Evolutionary conservation across 176 grass and related monocot genomes (phyloP), one percentile per base, ranked within the genome.

Genomic region (Aegilops longissima): DNA sequence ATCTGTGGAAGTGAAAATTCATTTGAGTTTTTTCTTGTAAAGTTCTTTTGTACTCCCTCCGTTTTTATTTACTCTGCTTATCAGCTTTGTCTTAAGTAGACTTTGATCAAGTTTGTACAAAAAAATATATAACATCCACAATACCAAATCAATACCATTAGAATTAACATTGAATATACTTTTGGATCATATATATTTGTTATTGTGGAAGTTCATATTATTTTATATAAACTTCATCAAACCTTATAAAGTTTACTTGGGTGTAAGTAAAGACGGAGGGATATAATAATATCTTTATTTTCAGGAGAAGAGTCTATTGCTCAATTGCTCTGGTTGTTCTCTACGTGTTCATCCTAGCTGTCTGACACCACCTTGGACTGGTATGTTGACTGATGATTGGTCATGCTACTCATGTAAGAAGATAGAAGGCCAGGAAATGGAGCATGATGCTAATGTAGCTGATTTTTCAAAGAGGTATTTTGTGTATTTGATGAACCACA

Each of bases 241-340:
- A 49, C 45, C 45, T 49, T 49, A 49, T 49, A 49, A 49, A 49
- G 45, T 49, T 49, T 49, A 49, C 45, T 49, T 49, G 1, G 45
- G 45, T 49, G 45, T 49, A 49, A 49, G 14, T 49, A 13, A 49
- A 14, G 14, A 14, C 12, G 12, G 45, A 49, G 45, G 4, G 45
- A 49, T 49, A 34, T 70, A 86, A 66, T 54, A 24, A 63, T 35
- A 71, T 71, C 20, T 85, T 49, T 72, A 83, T 68, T 91, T 65
- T 83, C 79, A 99, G 97, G 97, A 99, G 80, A 93, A 90, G 86
- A 91, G 88, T 73, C 27, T 94, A 77, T 85, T 99, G 86, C 94
- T 99, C 89, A 91, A 90, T 73, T 99, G 97, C 90, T 99, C 97
- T 59, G 95, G 92, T 84, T 99, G 97, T 90, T 90, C 86, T 84